Evolutionary conservation across 2,329 filamentous ascomycete species (phyloP), one percentile per base, ranked within the genome.

Genomic region (Emmonsiellopsis sp.): DNA sequence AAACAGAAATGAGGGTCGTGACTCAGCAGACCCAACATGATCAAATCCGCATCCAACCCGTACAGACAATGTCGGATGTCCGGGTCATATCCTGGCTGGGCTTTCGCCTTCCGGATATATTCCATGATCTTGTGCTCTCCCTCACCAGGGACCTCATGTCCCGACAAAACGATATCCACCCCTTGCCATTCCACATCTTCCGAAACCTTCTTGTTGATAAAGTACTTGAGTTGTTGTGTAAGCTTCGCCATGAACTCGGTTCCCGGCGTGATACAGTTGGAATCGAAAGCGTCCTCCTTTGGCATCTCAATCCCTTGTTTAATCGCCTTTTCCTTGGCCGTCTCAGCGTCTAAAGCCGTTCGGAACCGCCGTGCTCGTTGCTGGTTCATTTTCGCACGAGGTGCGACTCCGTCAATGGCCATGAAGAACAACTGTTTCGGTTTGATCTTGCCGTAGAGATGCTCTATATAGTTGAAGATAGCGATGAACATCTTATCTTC

Each of bases 61-160:
- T 98, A 98, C 58, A 98, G 78, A 71, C 94, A 98, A 72, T 98
- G 93, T 54, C 93, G 88, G 57, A 95, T 83, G 65, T 98, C 97
- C 49, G 88, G 81, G 68, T 95, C 85, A 71, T 98, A 98, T 58
- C 85, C 83, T 2, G 88, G 88, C 71, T 98, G 93, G 48, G 92
- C 90, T 77, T 97, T 97, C 57, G 93, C 88, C 71, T 94, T 88
- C 62, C 93, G 87, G 70, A 98, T 98, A 71, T 98, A 98, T 72
- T 98, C 94, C 93, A 98, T 98, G 72, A 98, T 95, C 76, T 98
- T 98, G 77, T 98, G 93, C 72, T 98, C 93, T 63, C 93, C 93
- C 73, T 98, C 94, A 63, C 93, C 93, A 6, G 93, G 93, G 31
- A 97, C 92, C 71, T 98, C 94, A 67, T 98, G 94, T 52, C 94